Percentiles rank a stretch among this genome's conserved stretches.
Evolutionary conservation across 176 grass and related monocot genomes (phyloP).

Genomic region (Typha latifolia): DNA sequence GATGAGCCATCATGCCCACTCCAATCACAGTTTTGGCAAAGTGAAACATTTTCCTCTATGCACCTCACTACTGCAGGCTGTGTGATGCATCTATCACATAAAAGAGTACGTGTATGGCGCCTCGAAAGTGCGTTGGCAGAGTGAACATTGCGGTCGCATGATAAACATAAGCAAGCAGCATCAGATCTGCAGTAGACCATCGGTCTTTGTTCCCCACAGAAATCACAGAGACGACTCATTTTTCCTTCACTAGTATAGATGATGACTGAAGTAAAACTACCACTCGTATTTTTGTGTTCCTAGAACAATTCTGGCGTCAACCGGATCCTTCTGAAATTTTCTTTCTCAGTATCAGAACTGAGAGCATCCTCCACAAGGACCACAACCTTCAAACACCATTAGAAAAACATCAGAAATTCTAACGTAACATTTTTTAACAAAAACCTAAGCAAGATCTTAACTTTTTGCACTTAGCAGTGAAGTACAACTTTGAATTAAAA

Average conservation of each 20-base stretch:
- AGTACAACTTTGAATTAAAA: too few species aligned
- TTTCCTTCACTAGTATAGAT: background rate
- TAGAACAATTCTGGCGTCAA: too few species aligned
- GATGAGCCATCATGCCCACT: conserved; percentile 46
- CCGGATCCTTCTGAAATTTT: background rate
- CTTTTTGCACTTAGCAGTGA: too few species aligned
- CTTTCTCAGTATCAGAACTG: background rate
- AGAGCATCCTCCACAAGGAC: background rate
- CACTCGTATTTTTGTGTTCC: too few species aligned
- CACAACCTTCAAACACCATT: background rate
- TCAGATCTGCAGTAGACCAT: conserved; percentile 94
- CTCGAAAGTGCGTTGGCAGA: conserved; percentile 83
- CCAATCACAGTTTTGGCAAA: conserved; percentile 91
- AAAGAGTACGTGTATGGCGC: conserved; percentile 67
- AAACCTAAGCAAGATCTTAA: too few species aligned
- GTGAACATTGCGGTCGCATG: conserved; percentile 80
- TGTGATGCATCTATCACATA: conserved; percentile 60
- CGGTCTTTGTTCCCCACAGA: conserved; percentile 65
- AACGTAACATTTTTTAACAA: background rate
- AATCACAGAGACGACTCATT: conserved; percentile 69
- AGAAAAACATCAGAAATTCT: background rate
- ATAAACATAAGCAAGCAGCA: conserved; percentile 71
- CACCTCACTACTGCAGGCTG: conserved; percentile 72
- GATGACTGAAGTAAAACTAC: background rate
- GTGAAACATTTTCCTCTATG: conserved; percentile 47